Evolutionary conservation across 257 asterid genomes (phyloP), one percentile per base, ranked within the genome.

Genomic region (Scutellaria baicalensis): DNA sequence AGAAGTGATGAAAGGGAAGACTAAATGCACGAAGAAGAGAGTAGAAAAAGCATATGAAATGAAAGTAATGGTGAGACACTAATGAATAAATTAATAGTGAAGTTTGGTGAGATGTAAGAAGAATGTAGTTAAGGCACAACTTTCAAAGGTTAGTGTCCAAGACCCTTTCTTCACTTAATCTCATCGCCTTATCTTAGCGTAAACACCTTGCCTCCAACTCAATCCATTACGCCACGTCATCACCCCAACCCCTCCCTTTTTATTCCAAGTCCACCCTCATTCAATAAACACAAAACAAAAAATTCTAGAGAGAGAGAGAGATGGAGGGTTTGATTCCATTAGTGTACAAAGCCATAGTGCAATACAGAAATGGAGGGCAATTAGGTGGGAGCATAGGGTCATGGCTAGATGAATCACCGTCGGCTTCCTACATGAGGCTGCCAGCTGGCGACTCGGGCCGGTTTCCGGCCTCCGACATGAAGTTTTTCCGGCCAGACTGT

Each of bases 281-380:
- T 71, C 60, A n/a, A n/a, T n/a, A n/a, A n/a, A n/a, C n/a, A 8
- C 11, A 13, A 71, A 62, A 74, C 63, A 14, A n/a, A n/a, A 49
- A 6, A 2, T 0, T 11, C 14, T 17, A 80, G 8, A 35, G 66
- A 70, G 10, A 33, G 20, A 56, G 6, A 63, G 12, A 81, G 4
- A 92, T 92, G 98, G 98, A 92, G 77, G 98, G 98, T 5, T 62
- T 92, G 0, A 88, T 92, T 81, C 98, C 98, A 65, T 79, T 86
- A 55, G 89, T 92, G 13, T 92, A 88, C 69, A 87, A 69, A 80
- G 96, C 96, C 16, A 87, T 92, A 40, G 77, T 88, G 67, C 95
- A 92, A 52, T 89, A 89, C 78, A 92, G 78, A 76, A 83, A 76
- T 71, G 89, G 91, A 4, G 82, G 83, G 33, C 33, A 27, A 27